A percentile compares a stretch with the other conserved stretches of the same genome.
Evolutionary conservation across 306 rosid genomes (phyloP).

Genomic region (Psophocarpus tetragonolobus): DNA sequence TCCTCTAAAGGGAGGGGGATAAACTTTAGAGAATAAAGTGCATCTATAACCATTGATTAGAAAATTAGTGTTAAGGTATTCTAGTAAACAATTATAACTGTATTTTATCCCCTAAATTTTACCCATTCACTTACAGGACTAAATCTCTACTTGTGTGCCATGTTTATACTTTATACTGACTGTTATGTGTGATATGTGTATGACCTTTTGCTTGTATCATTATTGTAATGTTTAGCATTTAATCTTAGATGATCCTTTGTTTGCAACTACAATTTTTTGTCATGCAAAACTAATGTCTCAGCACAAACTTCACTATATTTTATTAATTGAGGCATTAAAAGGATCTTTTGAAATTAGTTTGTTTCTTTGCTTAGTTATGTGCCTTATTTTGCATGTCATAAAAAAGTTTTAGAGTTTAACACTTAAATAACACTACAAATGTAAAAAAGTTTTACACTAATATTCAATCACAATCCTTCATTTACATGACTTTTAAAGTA

Average conservation of each 20-base stretch:
- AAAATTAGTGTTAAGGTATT: background rate
- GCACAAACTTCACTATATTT: background rate
- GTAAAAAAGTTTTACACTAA: too few species aligned
- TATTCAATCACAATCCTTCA: too few species aligned
- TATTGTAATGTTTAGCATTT: background rate
- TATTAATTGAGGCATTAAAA: conserved; percentile 5
- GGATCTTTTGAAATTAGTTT: background rate
- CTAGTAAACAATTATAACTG: background rate
- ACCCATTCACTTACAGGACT: background rate
- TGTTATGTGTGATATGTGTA: background rate
- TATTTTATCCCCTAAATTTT: background rate
- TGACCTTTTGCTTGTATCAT: background rate
- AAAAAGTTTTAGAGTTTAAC: background rate
- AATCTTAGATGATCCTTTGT: background rate
- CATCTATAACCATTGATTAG: background rate
- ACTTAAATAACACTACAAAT: too few species aligned
- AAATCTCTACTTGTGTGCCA: background rate
- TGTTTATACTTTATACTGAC: background rate
- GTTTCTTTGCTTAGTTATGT: background rate
- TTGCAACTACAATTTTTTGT: background rate
- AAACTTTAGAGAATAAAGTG: background rate
- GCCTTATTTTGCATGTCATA: background rate
- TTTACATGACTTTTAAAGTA: too few species aligned
- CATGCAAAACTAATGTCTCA: background rate
- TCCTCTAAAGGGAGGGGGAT: background rate